These are phyloP conservation scores for Candida sanyaensis DNA, from an alignment of 1,139 yeast genomes.

Conservation along the genomic window DNA sequence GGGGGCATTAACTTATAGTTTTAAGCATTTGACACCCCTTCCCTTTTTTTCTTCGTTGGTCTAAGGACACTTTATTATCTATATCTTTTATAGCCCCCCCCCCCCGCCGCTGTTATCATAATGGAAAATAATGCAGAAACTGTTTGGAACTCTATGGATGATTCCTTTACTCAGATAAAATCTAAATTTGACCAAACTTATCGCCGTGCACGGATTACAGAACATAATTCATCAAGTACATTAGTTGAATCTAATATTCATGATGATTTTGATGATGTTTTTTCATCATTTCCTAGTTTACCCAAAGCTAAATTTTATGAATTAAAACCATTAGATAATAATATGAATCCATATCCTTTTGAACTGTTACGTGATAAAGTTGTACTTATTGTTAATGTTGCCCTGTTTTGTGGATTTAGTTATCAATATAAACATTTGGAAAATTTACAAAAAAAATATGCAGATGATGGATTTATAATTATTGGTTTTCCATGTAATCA, in stretches of 20 bases:
- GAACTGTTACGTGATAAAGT: constrained; percentile 80
- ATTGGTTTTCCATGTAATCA: constrained; percentile 89
- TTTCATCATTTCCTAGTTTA: background rate
- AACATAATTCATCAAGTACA: background rate
- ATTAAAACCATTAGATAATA: constrained; percentile 39
- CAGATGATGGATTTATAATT: constrained; percentile 62
- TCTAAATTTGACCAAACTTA: background rate
- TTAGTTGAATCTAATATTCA: background rate
- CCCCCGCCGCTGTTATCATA: too few species aligned
- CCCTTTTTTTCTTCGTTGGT: too few species aligned
- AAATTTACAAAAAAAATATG: constrained; percentile 75
- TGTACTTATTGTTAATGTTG: constrained; percentile 89
- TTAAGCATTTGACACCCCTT: too few species aligned
- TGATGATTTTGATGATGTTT: background rate
- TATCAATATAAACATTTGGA: constrained; percentile 83
- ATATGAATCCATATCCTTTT: constrained; percentile 67
- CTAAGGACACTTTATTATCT: too few species aligned
- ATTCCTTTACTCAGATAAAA: background rate
- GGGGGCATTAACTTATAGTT: too few species aligned
- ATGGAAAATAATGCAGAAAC: background rate
- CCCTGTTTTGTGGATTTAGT: constrained; percentile 86
- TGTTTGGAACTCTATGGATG: background rate
- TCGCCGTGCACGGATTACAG: background rate
- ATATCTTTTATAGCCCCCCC: too few species aligned
- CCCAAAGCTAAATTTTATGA: constrained; percentile 42